Evolutionary conservation across 2,329 filamentous ascomycete species (phyloP).

Genomic region (Penicillium sp.): DNA sequence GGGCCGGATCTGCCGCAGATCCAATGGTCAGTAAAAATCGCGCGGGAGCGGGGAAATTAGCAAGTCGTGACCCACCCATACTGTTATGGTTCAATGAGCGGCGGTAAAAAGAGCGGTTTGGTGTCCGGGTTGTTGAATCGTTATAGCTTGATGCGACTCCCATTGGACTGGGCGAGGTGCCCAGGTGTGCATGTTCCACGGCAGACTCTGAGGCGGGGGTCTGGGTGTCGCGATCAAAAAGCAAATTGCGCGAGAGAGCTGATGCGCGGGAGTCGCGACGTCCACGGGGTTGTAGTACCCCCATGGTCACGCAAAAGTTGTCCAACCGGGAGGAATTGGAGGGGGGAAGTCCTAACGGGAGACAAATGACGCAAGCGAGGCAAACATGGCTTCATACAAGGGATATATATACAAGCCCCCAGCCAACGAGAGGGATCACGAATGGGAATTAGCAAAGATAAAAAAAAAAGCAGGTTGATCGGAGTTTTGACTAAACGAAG

Average conservation of each 20-base stretch:
- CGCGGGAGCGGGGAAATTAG: not conserved
- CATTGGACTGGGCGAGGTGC: constrained; percentile 28
- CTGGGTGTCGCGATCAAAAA: constrained; percentile 22
- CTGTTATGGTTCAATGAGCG: constrained; percentile 44
- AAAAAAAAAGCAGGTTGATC: not conserved
- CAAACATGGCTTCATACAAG: not conserved
- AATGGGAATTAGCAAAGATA: constrained; percentile 10
- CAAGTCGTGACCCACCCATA: constrained; percentile 33
- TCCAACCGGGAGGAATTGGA: not conserved
- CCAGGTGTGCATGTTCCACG: constrained; percentile 32
- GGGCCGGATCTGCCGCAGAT: constrained; percentile 65
- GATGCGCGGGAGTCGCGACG: constrained; percentile 33
- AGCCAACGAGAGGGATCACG: not conserved
- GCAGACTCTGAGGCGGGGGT: constrained; percentile 22
- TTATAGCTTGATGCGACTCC: constrained; percentile 32
- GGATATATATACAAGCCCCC: not conserved
- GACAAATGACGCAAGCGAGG: constrained; percentile 22
- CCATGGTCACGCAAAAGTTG: constrained; percentile 26
- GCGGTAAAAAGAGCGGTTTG: constrained; percentile 48
- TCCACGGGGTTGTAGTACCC: constrained; percentile 31
- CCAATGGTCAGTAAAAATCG: constrained; percentile 23
- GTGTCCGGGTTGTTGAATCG: constrained; percentile 41
- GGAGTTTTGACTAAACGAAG: constrained; percentile 5
- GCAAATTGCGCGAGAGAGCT: constrained; percentile 25
- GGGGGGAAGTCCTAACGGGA: constrained; percentile 20